Evolutionary conservation across 1,139 yeast genomes (phyloP), one percentile per base, ranked within the genome.

Genomic region (Scheffersomyces titani): DNA sequence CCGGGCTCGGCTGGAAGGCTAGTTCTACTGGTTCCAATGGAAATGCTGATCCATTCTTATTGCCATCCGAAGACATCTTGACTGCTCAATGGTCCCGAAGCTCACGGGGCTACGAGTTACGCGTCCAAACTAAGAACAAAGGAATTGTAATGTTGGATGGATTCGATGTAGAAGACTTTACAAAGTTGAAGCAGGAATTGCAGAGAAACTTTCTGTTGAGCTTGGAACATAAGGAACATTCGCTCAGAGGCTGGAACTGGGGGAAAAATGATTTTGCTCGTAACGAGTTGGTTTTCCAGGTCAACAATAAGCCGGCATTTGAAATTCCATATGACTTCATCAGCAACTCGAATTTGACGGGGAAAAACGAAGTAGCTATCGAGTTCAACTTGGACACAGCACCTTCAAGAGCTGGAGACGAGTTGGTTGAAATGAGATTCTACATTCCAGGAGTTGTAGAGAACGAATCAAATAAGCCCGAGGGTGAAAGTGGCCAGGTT

Each of bases 191-290:
- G 71, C 90, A 86, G 67, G 97, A 93, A 65, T 80, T 96, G 64
- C 93, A 90, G 67, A 82, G 93, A 64, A 85, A 90, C 67, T 92
- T 92, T 73, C 80, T 76, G 57, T 78, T 91, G 53, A 83, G 83
- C 54, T 80, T 96, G 61, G 98, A 94, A 65, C 88, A 84, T 61
- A 86, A 82, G 66, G 98, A 94, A 66, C 99, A 94, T 72, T 90
- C 98, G 5, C 78, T 94, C 64, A 85, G 98, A 74, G 99, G 99
- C 49, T 94, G 99, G 99, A 94, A 94, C 73, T 94, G 99, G 99
- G 99, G 99, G 56, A 87, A 88, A 61, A 82, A 94, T 11, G 97
- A 93, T 70, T 85, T 96, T 71, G 97, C 97, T 16, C 85, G 97
- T 69, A 91, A 92, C 65, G 99, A 94, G 71, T 79, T 94, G 73